phyloP scores from a whole-genome alignment of 2,329 filamentous ascomycete species.

The Fusarium buxicola region DNA sequence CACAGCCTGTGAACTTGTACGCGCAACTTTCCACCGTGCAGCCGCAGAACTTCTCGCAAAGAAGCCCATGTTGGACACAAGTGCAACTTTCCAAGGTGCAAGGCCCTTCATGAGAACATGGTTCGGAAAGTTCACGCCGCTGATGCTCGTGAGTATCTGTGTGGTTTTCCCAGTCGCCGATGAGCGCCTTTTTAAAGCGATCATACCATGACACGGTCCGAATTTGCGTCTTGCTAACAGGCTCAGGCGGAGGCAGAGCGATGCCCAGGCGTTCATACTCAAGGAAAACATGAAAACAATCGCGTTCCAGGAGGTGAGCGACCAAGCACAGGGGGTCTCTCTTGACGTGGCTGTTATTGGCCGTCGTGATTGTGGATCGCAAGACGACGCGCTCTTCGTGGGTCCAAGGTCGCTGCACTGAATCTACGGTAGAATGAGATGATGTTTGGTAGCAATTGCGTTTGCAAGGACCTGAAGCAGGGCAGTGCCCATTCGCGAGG shows the following conservation, averaged over 20 bases:
- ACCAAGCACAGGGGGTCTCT: constrained; percentile 61
- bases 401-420: constrained; percentile 54
- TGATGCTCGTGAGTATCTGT: constrained; percentile 67
- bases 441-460: constrained; percentile 56
- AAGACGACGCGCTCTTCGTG: constrained; percentile 62
- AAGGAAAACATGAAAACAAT: constrained; percentile 63
- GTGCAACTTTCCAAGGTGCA: constrained; percentile 71
- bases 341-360: constrained; percentile 54
- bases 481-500: constrained; percentile 29
- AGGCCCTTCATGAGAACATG: constrained; percentile 76
- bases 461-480: constrained; percentile 47
- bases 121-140: constrained; percentile 67
- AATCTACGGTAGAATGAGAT: constrained; percentile 36
- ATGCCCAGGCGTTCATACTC: constrained; percentile 46
- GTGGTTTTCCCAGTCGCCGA: constrained; percentile 67
- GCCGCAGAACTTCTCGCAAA: constrained; percentile 79
- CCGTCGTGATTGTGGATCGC: constrained; percentile 59
- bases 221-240: constrained; percentile 50
- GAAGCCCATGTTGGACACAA: constrained; percentile 70
- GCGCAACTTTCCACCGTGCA: constrained; percentile 70
- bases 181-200: constrained; percentile 64
- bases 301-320: constrained; percentile 61
- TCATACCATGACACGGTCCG: constrained; percentile 67
- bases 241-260: constrained; percentile 40
- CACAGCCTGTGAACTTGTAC: constrained; percentile 74